Evolutionary conservation across 495 filamentous ascomycete species (phyloP).

Genomic region (Penicillium waksmanii): DNA sequence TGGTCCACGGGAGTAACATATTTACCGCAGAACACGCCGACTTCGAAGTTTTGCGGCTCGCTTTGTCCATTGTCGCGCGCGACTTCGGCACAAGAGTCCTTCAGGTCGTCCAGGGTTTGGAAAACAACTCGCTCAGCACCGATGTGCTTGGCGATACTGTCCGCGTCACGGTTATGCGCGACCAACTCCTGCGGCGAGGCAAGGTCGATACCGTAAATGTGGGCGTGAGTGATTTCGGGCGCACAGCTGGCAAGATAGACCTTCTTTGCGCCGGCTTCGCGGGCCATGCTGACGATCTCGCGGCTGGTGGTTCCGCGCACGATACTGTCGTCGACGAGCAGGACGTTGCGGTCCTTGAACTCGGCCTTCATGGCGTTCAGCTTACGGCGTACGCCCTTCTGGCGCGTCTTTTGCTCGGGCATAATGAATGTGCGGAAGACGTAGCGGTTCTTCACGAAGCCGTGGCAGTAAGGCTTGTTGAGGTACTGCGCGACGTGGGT

Average conservation of each 20-base stretch:
- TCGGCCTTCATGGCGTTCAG: conserved; percentile 85
- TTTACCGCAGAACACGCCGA: conserved; percentile 94
- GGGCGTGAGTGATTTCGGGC: conserved; percentile 79
- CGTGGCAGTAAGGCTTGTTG: conserved; percentile 80
- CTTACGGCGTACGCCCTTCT: conserved; percentile 63
- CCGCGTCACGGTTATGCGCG: conserved; percentile 72
- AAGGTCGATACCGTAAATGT: conserved; percentile 89
- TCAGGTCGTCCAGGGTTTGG: conserved; percentile 82
- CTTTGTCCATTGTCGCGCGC: conserved; percentile 56
- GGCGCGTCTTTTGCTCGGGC: conserved; percentile 81
- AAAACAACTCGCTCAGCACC: conserved; percentile 92
- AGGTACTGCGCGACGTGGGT: conserved; percentile 76
- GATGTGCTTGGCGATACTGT: conserved; percentile 76
- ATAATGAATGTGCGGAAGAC: conserved; percentile 97
- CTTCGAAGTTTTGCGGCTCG: conserved; percentile 72
- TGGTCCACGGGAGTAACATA: conserved; percentile 83
- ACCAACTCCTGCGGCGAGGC: conserved; percentile 82
- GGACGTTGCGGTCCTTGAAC: conserved; percentile 81
- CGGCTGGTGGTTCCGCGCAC: conserved; percentile 89
- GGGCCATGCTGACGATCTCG: conserved; percentile 93
- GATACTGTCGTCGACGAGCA: conserved; percentile 91
- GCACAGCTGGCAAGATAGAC: conserved; percentile 90
- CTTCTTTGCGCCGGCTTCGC: conserved; percentile 86
- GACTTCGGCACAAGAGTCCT: conserved; percentile 76
- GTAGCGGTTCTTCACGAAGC: conserved; percentile 94